These are phyloP conservation scores for Rhodomyrtus tomentosa DNA, from an alignment of 345 rosid genomes.

Conservation along the genomic window DNA sequence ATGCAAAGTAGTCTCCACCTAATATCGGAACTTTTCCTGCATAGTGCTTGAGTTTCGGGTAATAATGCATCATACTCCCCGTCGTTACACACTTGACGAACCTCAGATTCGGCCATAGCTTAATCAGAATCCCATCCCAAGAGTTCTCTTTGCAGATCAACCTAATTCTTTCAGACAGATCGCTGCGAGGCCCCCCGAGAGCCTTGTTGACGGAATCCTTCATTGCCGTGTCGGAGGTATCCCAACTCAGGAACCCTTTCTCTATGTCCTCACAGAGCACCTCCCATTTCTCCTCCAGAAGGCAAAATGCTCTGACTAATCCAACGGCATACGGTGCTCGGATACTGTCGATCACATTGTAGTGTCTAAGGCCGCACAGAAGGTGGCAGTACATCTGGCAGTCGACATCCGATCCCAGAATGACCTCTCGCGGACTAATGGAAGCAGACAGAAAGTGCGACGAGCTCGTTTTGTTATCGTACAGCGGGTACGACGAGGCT, in stretches of 20 bases:
- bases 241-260: slow-evolving; percentile 18
- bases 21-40: slow-evolving; percentile 28
- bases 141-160: slow-evolving; percentile 15
- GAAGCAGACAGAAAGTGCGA: slow-evolving; percentile 3
- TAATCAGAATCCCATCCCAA: slow-evolving; percentile 33
- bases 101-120: slow-evolving; percentile 36
- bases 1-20: slow-evolving; percentile 41
- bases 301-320: slow-evolving; percentile 12
- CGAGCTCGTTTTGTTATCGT: slow-evolving; percentile 2
- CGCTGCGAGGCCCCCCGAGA: slow-evolving; percentile 32
- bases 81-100: slow-evolving; percentile 31
- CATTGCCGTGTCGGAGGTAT: slow-evolving; percentile 18
- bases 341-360: slow-evolving; percentile 24
- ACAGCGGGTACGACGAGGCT: slow-evolving; percentile 29
- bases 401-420: slow-evolving; percentile 23
- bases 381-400: slow-evolving; percentile 42
- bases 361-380: slow-evolving; percentile 32
- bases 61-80: slow-evolving; percentile 42
- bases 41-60: slow-evolving; percentile 23
- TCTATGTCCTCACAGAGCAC: slow-evolving; percentile 31
- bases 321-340: slow-evolving; percentile 27
- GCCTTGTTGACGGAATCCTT: slow-evolving; percentile 20
- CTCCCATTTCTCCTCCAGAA: slow-evolving; percentile 33
- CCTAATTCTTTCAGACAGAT: slow-evolving; percentile 19
- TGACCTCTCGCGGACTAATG: slow-evolving; percentile 26